Evolutionary conservation across 805 yeast species (phyloP).

Genomic region (Zygosaccharomyces rouxii): DNA sequence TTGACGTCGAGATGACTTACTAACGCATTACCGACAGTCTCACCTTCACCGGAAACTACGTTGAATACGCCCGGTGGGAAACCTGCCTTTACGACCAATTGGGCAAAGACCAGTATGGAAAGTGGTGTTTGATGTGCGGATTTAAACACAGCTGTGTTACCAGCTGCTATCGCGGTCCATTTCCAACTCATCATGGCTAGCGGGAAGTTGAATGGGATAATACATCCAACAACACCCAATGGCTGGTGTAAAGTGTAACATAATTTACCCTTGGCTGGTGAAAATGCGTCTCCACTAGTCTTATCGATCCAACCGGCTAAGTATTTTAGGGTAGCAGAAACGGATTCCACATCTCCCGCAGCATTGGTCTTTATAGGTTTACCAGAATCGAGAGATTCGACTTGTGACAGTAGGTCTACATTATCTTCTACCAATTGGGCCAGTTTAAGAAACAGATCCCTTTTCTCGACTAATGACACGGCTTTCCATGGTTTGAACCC

Average conservation of each 20-base stretch:
- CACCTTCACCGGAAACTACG: constrained; percentile 43
- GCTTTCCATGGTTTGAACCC: constrained; percentile 51
- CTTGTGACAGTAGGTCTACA: constrained; percentile 47
- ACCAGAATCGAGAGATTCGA: constrained; percentile 59
- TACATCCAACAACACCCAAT: constrained; percentile 49
- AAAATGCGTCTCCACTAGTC: constrained; percentile 58
- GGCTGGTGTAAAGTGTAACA: constrained; percentile 53
- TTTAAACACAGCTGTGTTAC: constrained; percentile 46
- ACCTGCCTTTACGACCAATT: constrained; percentile 42
- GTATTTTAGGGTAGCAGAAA: constrained; percentile 54
- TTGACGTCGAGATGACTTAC: constrained; percentile 43
- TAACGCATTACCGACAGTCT: constrained; percentile 43
- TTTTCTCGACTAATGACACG: constrained; percentile 43
- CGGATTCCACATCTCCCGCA: constrained; percentile 53
- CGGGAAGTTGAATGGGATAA: constrained; percentile 52
- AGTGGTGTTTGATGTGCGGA: constrained; percentile 49
- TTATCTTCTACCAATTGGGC: constrained; percentile 48
- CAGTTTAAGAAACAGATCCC: constrained; percentile 45
- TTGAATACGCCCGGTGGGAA: constrained; percentile 51
- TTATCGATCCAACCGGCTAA: constrained; percentile 76
- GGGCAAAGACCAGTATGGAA: constrained; percentile 41
- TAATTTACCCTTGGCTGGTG: constrained; percentile 52
- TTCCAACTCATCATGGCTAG: constrained; percentile 50
- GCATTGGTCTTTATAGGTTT: constrained; percentile 52
- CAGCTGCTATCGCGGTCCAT: constrained; percentile 45